Conservation (phyloP, 129 eudicot species). For the Artemisia annua region DNA sequence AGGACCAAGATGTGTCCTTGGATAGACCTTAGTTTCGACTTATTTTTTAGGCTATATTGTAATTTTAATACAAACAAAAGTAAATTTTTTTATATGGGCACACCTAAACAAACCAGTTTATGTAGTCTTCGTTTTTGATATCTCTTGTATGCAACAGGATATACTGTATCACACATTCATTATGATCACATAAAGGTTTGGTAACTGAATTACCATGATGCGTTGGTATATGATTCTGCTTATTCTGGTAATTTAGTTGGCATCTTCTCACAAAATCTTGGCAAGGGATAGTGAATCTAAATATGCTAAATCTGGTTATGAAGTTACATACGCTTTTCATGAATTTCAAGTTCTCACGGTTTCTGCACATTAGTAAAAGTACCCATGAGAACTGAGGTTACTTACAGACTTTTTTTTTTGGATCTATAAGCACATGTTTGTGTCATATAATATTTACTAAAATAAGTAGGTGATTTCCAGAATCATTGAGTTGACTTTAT, state of each 20-base stretch:
- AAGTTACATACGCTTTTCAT: neutral
- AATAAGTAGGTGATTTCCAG: neutral
- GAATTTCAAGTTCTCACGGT: neutral
- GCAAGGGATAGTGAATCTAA: neutral
- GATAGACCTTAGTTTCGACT: no score
- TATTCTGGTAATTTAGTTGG: neutral
- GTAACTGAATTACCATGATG: neutral
- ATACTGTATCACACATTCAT: no score
- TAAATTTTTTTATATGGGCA: no score
- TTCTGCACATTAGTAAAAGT: neutral
- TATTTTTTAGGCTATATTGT: no score
- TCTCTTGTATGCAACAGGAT: no score
- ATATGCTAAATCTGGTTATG: no score
- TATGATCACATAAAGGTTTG: neutral
- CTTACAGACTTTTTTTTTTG: neutral
- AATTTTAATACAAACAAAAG: no score
- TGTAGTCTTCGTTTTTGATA: no score
- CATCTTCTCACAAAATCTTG: neutral
- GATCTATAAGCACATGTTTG: constrained; percentile 8
- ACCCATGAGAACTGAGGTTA: neutral
- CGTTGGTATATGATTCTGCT: neutral
- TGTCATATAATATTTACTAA: constrained; percentile 1
- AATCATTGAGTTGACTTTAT: constrained; percentile 7
- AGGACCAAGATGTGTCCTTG: no score
- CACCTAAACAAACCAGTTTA: no score